Base-by-base conservation (phyloP, 2,329 filamentous ascomycete genomes). In the Penicillium thymicola region DNA sequence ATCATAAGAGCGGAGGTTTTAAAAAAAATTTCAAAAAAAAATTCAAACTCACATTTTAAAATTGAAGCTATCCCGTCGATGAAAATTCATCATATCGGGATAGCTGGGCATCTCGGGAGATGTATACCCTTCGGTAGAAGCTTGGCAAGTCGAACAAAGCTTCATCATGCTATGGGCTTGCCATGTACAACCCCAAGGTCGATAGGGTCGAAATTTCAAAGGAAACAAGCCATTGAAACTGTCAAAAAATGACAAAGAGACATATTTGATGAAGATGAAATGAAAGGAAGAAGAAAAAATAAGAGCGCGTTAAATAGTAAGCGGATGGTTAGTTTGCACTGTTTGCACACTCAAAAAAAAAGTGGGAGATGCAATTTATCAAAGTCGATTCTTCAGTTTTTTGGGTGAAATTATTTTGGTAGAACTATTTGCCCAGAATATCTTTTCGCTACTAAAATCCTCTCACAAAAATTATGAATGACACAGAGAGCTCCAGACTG, bases 81-180 rank as follows among this genome's bases (percentile, higher is more conserved):
- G 11, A 54, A 18, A 32, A 21, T 25, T 23, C 18, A 14, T 28
- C 25, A 40, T 32, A 16, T 34, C 16, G 48, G 38, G 28, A 41
- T 36, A 56, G 36, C 41, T 41, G 2, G 25, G 9, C n/a, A 25
- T 34, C 28, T 43, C 6, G 16, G 16, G 36, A 38, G 34, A 50
- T 28, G 27, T 14, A 30, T 21, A n/a, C 4, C 11, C 11, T 13
- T 30, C 4, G 11, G 10, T 38, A n/a, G n/a, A 51, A 13, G 88
- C 91, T 79, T 96, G 92, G 56, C 92, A 87, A 68, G 95, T 85
- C 66, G 96, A 81, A 66, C 92, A 85, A 54, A 96, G 75, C 69
- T 81, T 82, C 82, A 88, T 84, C 36, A 37, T 58, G 30, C 49
- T 28, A 45, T 40, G 18, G 18, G 21, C 10, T 43, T 47, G 25